A percentile compares a stretch with the other conserved stretches of the same genome.
Conservation (phyloP, 805 yeast species). For the Kazachstania bromeliacearum region DNA sequence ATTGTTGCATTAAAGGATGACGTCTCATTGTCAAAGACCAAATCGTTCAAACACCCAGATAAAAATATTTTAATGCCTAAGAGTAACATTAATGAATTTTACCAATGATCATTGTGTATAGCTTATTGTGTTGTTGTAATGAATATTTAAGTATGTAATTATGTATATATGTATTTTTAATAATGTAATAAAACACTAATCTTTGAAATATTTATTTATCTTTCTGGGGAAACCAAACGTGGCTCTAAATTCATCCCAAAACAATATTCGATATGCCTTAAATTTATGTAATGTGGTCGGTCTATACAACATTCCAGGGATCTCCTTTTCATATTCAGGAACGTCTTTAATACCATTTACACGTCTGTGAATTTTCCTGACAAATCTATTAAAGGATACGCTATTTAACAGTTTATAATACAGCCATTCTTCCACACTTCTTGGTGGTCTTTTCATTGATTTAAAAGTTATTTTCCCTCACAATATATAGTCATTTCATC, state of each 20-base stretch:
- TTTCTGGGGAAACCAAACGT: constrained; percentile 39
- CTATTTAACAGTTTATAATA: constrained; percentile 44
- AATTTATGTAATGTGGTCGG: constrained; percentile 49
- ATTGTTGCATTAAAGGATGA: constrained; percentile 69
- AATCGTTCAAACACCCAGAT: constrained; percentile 49
- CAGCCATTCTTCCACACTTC: constrained; percentile 40
- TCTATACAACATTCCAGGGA: constrained; percentile 23
- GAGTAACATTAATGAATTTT: constrained; percentile 3
- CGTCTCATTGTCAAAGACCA: constrained; percentile 58
- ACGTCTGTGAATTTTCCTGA: constrained; percentile 49
- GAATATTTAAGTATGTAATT: neutral
- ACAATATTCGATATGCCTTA: constrained; percentile 51
- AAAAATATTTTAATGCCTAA: constrained; percentile 35
- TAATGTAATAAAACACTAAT: constrained; percentile 4
- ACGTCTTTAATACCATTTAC: constrained; percentile 47
- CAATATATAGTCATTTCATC: too few relatives aligned
- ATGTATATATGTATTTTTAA: neutral
- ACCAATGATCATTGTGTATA: neutral
- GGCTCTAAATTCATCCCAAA: constrained; percentile 51
- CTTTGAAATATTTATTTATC: constrained; percentile 10
- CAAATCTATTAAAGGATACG: constrained; percentile 53
- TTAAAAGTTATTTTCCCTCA: too few relatives aligned
- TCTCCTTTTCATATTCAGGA: constrained; percentile 23
- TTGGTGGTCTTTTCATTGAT: constrained; percentile 19
- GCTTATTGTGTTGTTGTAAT: neutral